A percentile compares a stretch with the other conserved stretches of the same genome.
phyloP scores from a whole-genome alignment of 768 basidiomycete genomes.

The Krasilnikovozyma curviuscula region DNA sequence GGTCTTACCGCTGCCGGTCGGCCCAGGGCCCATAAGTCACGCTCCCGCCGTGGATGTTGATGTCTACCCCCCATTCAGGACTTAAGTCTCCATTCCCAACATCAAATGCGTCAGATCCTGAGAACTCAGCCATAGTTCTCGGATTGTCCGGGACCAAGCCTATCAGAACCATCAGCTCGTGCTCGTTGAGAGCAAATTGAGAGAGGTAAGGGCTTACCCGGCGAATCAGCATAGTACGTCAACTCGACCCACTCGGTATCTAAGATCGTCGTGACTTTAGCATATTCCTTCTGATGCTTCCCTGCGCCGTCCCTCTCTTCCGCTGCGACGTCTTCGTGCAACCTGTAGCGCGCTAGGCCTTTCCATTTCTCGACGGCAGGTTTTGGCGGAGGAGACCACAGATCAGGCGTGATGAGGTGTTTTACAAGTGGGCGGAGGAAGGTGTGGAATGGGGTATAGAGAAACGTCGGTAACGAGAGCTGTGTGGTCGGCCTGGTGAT shows the following conservation, averaged over 20 bases:
- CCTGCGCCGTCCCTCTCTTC: slow-evolving; percentile 6
- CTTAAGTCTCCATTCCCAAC: slow-evolving; percentile 70
- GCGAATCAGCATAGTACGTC: slow-evolving; percentile 68
- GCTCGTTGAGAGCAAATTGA: not conserved
- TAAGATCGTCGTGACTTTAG: slow-evolving; percentile 61
- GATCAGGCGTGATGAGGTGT: slow-evolving; percentile 17
- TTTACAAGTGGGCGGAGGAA: slow-evolving; percentile 16
- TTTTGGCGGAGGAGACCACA: not conserved
- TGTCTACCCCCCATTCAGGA: slow-evolving; percentile 85
- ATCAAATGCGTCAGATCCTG: slow-evolving; percentile 30
- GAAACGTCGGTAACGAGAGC: not conserved
- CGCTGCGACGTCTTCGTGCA: slow-evolving; percentile 11
- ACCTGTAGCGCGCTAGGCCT: slow-evolving; percentile 29
- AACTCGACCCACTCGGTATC: slow-evolving; percentile 59
- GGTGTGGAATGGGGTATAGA: not conserved
- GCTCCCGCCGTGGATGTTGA: slow-evolving; percentile 54
- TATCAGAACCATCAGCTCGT: no score
- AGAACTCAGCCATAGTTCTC: not conserved
- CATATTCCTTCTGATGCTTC: slow-evolving; percentile 45
- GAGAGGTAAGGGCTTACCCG: slow-evolving; percentile 33
- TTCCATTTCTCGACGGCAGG: slow-evolving; percentile 21
- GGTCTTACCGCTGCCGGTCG: slow-evolving; percentile 61
- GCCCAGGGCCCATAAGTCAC: slow-evolving; percentile 90
- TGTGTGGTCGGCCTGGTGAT: slow-evolving; percentile 3
- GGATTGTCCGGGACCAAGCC: not conserved